Percentiles rank a stretch among this genome's conserved stretches.
phyloP scores from a whole-genome alignment of 1,284 basidiomycete genomes.

The Inonotus obliquus region DNA sequence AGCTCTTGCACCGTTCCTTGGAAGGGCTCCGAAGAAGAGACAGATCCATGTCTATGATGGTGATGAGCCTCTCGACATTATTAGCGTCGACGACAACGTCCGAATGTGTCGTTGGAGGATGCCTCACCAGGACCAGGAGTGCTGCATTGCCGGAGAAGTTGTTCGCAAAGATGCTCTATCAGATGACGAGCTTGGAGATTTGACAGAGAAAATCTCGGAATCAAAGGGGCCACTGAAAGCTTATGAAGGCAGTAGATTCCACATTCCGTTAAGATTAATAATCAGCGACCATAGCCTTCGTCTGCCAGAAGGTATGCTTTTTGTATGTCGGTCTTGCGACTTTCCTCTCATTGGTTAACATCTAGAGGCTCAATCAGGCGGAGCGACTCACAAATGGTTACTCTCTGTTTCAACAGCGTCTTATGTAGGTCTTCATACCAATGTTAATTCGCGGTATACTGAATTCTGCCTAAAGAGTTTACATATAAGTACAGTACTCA shows the following conservation, averaged over 20 bases:
- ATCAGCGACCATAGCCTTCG: conserved; percentile 62
- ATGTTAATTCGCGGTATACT: conserved; percentile 3
- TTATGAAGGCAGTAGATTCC: conserved; percentile 50
- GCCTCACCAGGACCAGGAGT: conserved; percentile 28
- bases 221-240: conserved; percentile 8
- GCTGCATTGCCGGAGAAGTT: conserved; percentile 35
- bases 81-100: conserved; percentile 18
- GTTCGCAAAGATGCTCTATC: not conserved
- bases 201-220: conserved; percentile 2
- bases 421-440: conserved; percentile 47
- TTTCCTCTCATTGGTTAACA: conserved; percentile 19
- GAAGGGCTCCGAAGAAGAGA: conserved; percentile 51
- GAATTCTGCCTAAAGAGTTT: conserved; percentile 36
- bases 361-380: conserved; percentile 31
- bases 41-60: conserved; percentile 48
- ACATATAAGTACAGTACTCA: conserved; percentile 50
- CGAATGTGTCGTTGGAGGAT: conserved; percentile 32
- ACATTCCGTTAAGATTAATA: conserved; percentile 56
- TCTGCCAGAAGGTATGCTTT: conserved; percentile 46
- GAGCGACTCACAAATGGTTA: conserved; percentile 68
- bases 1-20: conserved; percentile 66
- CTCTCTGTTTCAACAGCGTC: conserved; percentile 61
- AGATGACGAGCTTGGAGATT: conserved; percentile 11
- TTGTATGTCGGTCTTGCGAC: conserved; percentile 6
- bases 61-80: conserved; percentile 16